Base-by-base conservation (phyloP, 345 rosid genomes). In the Linum trigynum region DNA sequence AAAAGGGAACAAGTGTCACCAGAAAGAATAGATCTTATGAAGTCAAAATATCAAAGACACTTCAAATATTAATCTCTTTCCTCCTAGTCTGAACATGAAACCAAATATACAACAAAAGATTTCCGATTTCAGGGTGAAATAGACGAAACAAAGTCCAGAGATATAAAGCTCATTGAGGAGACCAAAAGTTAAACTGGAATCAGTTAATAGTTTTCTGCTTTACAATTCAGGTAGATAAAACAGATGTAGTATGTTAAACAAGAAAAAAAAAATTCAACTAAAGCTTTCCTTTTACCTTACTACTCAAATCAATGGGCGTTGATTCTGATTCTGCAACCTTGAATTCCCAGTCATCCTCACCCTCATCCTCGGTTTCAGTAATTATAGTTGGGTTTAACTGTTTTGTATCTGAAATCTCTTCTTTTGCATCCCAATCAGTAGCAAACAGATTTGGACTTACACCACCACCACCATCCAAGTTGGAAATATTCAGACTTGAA, bases 401-500 rank as follows among this genome's bases (percentile, higher is more conserved):
- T 41, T 60, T 65, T 59, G 5, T 63, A 61, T 61, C 63, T 14
- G 17, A 60, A 14, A 11, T 37, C 62, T 43, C 40, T n/a, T 8
- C 64, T 45, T 39, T 63, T 53, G 40, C 14, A 48, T 48, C 53
- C 53, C 53, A 48, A 48, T 48, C 53, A 48, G 53, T 15, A 48
- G 53, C 53, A 48, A 48, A 48, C 53, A 48, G 10, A 5, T 56
- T 55, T n/a, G 67, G 12, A 57, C 50, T 64, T 55, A 48, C 17
- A 4, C 51, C 53, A 32, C 42, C 38, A 3, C 63, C 36, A 3
- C 63, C 56, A 53, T 43, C 64, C 60, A 63, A 69, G 39, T 42
- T 15, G 11, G 62, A 41, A 0, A 38, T 15, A 64, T 65, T 66
- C 72, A 72, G 64, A 59, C 58, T 65, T 38, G 55, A 60, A 60